Evolutionary conservation across 2,329 filamentous ascomycete species (phyloP), one percentile per base, ranked within the genome.

Genomic region (Dryadomyces quercivorus): DNA sequence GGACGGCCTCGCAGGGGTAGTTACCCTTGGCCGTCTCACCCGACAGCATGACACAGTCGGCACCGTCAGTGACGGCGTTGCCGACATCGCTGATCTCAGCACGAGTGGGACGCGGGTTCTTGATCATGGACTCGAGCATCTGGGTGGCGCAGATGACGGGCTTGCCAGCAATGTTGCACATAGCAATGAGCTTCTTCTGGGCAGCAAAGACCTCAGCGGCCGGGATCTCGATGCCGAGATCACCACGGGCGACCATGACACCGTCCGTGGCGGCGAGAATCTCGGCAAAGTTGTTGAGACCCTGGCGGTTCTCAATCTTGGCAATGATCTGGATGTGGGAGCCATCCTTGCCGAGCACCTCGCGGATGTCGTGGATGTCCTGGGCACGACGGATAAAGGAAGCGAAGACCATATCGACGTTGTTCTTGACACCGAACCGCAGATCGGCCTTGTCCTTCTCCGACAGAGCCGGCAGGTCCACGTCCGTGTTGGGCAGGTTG

Each of bases 121-220:
- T 96, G 73, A 95, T 98, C 93, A 98, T 98, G 61, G 90, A 95
- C 82, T 98, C 93, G 63, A 98, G 82, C 93, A 98, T 98, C 79
- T 98, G 93, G 44, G 93, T 98, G 57, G 93, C 93, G 74, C 92
- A 97, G 70, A 98, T 96, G 71, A 92, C 91, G 63, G 93, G 93
- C 82, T 98, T 98, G 73, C 93, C 93, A 63, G 90, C 91, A 68
- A 96, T 84, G 80, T 98, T 98, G 84, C 93, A 98, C 85, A 97
- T 97, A 74, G 93, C 91, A 73, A 98, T 98, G 82, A 98, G 91
- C 88, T 98, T 98, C 86, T 98, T 98, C 80, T 98, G 93, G 55
- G 93, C 93, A 63, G 95, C 89, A 74, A 98, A 98, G 62, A 98
- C 93, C 80, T 98, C 93, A 61, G 92, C 89, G 58, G 93, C 92